Evolutionary conservation across 768 basidiomycete species (phyloP).

Genomic region (Pleurotus citrinopileatus): DNA sequence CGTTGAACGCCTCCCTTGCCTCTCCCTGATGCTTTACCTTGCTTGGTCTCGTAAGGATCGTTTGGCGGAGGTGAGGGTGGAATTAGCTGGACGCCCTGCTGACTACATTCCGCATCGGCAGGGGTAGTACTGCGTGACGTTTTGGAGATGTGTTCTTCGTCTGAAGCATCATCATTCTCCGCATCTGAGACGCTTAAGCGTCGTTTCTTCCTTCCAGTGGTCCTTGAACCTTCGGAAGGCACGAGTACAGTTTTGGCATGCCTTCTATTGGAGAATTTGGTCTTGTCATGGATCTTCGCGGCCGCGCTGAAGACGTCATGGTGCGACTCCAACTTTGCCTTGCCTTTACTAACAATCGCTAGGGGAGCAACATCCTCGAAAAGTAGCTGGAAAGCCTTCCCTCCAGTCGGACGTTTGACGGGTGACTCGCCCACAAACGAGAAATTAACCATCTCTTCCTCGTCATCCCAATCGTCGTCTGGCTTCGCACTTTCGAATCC

Average conservation of each 20-base stretch:
- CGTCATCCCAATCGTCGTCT: constrained; percentile 34
- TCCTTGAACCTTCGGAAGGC: too few species aligned
- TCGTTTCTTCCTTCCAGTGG: background rate
- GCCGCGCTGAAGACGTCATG: background rate
- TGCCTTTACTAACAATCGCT: constrained; percentile 10
- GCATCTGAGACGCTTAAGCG: constrained; percentile 2
- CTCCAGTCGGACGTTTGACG: constrained; percentile 53
- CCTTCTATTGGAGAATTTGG: background rate
- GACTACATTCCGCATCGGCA: background rate
- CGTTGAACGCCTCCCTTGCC: constrained; percentile 32
- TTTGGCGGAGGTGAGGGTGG: constrained; percentile 70
- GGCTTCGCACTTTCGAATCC: constrained; percentile 31
- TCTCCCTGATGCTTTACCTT: constrained; percentile 23
- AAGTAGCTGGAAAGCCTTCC: constrained; percentile 62
- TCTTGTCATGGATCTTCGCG: background rate
- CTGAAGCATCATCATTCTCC: background rate
- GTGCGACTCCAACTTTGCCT: background rate
- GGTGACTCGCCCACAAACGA: constrained; percentile 73
- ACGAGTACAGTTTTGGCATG: background rate
- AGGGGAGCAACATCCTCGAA: constrained; percentile 47
- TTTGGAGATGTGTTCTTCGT: background rate
- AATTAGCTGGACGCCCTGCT: constrained; percentile 34
- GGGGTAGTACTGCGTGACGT: background rate
- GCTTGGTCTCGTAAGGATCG: constrained; percentile 20
- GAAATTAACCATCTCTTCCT: constrained; percentile 29